A percentile compares a stretch with the other conserved stretches of the same genome.
These are phyloP conservation scores for Aspergillus campestris DNA, from an alignment of 495 filamentous ascomycete genomes.

Conservation along the genomic window DNA sequence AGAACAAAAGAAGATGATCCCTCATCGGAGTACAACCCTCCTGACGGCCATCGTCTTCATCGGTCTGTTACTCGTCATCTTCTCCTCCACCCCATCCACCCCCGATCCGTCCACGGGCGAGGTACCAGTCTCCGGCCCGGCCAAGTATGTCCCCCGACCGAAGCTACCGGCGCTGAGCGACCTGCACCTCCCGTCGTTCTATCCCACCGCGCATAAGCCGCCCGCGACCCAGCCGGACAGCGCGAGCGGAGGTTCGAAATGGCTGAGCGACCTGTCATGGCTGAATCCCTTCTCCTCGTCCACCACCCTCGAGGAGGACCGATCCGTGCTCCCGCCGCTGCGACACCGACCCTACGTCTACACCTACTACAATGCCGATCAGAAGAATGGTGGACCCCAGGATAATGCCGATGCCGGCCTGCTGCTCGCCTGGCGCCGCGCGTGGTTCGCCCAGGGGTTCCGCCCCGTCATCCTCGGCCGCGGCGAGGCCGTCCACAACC, in stretches of 20 bases:
- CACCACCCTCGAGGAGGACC: constrained; percentile 75
- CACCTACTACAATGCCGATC: constrained; percentile 75
- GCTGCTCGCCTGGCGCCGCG: constrained; percentile 79
- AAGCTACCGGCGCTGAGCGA: constrained; percentile 34
- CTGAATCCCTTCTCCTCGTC: constrained; percentile 79
- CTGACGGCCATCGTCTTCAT: constrained; percentile 36
- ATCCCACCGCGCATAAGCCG: constrained; percentile 64
- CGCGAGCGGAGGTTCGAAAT: constrained; percentile 66
- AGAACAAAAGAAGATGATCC: constrained; percentile 22
- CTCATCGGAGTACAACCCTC: constrained; percentile 35
- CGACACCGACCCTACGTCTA: constrained; percentile 68
- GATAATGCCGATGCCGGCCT: constrained; percentile 68
- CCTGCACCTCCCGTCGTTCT: constrained; percentile 44
- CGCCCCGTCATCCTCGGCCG: constrained; percentile 71
- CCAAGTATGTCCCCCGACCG: constrained; percentile 32
- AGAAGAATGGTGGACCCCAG: constrained; percentile 49
- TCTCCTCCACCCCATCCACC: constrained; percentile 30
- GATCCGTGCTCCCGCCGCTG: constrained; percentile 81
- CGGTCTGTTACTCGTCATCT: constrained; percentile 38
- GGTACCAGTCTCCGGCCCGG: constrained; percentile 16
- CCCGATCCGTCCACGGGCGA: constrained; percentile 16
- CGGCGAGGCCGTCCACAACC: constrained; percentile 80
- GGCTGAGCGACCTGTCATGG: constrained; percentile 88
- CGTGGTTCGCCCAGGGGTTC: constrained; percentile 93
- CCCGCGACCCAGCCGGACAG: constrained; percentile 73